Evolutionary conservation across 2,329 filamentous ascomycete genomes (phyloP), one percentile per base, ranked within the genome.

Genomic region (Chaetomium olivaceum): DNA sequence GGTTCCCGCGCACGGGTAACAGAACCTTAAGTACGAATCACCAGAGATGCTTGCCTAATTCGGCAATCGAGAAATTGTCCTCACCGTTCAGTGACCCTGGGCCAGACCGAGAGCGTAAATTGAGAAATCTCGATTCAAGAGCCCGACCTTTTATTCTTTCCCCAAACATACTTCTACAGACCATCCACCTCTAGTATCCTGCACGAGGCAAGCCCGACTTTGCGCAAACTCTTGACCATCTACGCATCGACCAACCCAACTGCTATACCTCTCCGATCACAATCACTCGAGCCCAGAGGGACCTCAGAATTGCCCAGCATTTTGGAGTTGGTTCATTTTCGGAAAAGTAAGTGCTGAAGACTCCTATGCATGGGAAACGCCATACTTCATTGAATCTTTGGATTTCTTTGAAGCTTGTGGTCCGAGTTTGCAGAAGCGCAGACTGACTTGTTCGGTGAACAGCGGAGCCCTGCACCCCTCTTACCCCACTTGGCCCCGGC

Each of bases 381-480:
- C 16, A 36, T 29, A 29, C 6, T 6, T 29, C 2, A 19, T 31
- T 19, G 52, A n/a, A 31, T 8, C 51, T 16, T 12, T 51, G 21
- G n/a, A 31, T 21, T n/a, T 23, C 33, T 36, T 36, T 14, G 29
- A 55, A 33, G 6, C 29, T 19, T 36, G 59, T 29, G 29, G 23
- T n/a, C 12, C 43, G 33, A 36, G 54, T 62, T 62, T 55, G 23
- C 31, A 62, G 25, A 56, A n/a, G 16, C 52, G 25, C 61, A 54
- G 36, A 50, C 57, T 27, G 11, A 21, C 51, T 54, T 31, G n/a
- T 12, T 43, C 39, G 21, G 46, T 14, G 23, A 52, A 33, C 29
- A 52, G 19, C 11, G 16, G 36, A 12, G 23, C 51, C 58, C 58
- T 66, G 63, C 68, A 68, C 66, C 60, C 65, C 65, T 61, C 68